phyloP scores from a whole-genome alignment of 2,329 filamentous ascomycete genomes.

The Colletotrichum sp. region DNA sequence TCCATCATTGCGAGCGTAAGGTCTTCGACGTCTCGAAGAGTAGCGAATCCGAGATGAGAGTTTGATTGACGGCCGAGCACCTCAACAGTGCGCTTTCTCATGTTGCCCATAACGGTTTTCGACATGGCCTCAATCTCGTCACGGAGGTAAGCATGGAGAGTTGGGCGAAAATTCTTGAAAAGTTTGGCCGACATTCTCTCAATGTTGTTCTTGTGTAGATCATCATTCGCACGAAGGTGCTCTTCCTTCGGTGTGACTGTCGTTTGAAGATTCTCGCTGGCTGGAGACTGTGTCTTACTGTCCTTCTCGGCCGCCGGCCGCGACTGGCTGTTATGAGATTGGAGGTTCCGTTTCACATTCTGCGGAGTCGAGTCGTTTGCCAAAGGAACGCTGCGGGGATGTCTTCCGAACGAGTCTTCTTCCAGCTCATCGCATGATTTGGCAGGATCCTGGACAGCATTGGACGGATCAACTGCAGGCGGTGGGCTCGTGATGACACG shows the following conservation, averaged over 20 bases:
- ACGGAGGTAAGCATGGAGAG: neutral
- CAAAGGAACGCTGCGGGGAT: neutral
- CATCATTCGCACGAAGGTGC: neutral
- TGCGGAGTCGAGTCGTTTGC: neutral
- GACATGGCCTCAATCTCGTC: neutral
- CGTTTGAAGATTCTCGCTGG: neutral
- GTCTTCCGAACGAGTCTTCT: neutral
- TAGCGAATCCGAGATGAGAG: neutral
- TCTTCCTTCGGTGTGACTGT: neutral
- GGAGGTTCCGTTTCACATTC: neutral
- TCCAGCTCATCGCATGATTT: neutral
- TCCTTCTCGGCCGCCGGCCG: neutral
- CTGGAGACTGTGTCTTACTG: neutral
- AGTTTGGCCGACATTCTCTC: neutral
- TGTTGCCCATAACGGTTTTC: neutral
- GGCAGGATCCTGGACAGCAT: neutral
- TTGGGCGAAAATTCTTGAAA: neutral
- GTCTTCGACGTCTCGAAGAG: neutral
- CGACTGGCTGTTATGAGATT: neutral
- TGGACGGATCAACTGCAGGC: neutral
- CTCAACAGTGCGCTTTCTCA: neutral
- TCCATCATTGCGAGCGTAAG: neutral
- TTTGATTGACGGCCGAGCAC: neutral
- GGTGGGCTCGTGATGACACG: neutral
- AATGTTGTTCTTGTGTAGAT: neutral